Percentiles rank a stretch among this genome's conserved stretches.
Evolutionary conservation across 1,139 yeast species (phyloP).

Genomic region (Hyphopichia wangnamkhiaoensis): DNA sequence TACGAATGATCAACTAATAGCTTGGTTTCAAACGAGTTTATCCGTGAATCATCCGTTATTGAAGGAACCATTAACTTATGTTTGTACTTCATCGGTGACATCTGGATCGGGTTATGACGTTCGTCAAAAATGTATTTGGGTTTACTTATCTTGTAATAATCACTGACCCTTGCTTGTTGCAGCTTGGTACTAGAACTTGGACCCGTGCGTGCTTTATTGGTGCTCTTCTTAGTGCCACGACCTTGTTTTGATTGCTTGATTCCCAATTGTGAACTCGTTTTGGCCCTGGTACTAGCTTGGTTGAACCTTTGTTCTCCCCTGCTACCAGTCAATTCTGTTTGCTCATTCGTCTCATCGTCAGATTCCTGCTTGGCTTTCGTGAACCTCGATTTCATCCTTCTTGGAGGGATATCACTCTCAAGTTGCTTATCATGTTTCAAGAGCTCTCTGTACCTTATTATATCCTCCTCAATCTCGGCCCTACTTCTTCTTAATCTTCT

Average conservation of each 20-base stretch:
- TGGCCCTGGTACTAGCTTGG: neutral
- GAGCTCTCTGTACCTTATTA: slow-evolving; percentile 20
- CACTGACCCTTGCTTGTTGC: neutral
- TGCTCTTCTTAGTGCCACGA: too few species aligned
- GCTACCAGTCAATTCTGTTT: slow-evolving; percentile 6
- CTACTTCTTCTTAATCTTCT: slow-evolving; percentile 10
- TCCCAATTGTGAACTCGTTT: too few species aligned
- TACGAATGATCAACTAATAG: slow-evolving; percentile 18
- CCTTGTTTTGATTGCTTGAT: too few species aligned
- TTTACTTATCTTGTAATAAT: slow-evolving; percentile 5
- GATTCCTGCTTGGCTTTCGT: slow-evolving; percentile 1
- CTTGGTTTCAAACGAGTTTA: slow-evolving; percentile 16
- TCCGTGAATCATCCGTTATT: slow-evolving; percentile 3
- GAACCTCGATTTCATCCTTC: slow-evolving; percentile 10
- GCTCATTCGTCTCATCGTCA: neutral
- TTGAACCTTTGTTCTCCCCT: slow-evolving; percentile 4
- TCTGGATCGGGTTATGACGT: neutral
- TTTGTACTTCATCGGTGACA: neutral
- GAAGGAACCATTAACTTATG: slow-evolving; percentile 8
- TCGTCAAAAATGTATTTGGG: slow-evolving; percentile 7
- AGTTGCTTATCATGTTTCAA: slow-evolving; percentile 16
- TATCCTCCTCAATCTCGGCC: slow-evolving; percentile 19
- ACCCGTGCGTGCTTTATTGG: too few species aligned
- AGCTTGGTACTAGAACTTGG: too few species aligned
- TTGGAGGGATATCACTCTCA: slow-evolving; percentile 31